Evolutionary conservation across 805 yeast species (phyloP).

Genomic region (Lachancea sp.): DNA sequence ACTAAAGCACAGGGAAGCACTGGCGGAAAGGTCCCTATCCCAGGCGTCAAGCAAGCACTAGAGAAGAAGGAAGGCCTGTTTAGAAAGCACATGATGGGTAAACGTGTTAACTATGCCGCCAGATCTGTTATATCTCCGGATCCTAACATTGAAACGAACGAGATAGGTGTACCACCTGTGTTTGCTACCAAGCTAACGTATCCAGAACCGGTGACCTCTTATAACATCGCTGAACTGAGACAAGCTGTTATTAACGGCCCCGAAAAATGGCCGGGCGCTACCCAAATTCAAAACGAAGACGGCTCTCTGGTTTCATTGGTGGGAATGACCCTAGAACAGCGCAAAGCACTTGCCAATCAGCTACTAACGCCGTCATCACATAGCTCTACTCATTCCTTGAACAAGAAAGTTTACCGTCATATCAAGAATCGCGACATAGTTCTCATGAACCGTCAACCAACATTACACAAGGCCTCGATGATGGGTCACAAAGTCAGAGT

Average conservation of each 20-base stretch:
- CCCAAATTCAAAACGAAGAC: constrained; percentile 92
- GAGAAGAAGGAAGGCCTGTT: constrained; percentile 98
- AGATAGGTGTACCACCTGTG: constrained; percentile 98
- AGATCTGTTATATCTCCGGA: constrained; percentile 99
- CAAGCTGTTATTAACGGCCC: constrained; percentile 98
- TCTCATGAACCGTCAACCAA: constrained; percentile 98
- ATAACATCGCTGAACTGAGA: constrained; percentile 84
- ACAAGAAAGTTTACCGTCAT: constrained; percentile 92
- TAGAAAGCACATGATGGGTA: constrained; percentile 99
- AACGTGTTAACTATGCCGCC: constrained; percentile 97
- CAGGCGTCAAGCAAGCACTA: constrained; percentile 95
- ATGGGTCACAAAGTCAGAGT: constrained; percentile 99
- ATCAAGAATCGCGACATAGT: constrained; percentile 93
- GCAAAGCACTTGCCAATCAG: constrained; percentile 93
- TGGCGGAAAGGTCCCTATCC: constrained; percentile 62
- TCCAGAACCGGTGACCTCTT: constrained; percentile 95
- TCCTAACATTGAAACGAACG: constrained; percentile 95
- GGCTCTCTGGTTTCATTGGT: constrained; percentile 75
- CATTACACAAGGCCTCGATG: constrained; percentile 98
- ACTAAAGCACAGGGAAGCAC: constrained; percentile 77
- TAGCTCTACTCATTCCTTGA: constrained; percentile 54
- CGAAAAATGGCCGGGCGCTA: constrained; percentile 97
- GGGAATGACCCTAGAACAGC: constrained; percentile 88
- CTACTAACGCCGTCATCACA: constrained; percentile 74
- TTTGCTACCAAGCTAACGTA: constrained; percentile 92